These are phyloP conservation scores for Skeletonema marinoi DNA, from an alignment of 108 stramenopile genomes.

Conservation along the genomic window DNA sequence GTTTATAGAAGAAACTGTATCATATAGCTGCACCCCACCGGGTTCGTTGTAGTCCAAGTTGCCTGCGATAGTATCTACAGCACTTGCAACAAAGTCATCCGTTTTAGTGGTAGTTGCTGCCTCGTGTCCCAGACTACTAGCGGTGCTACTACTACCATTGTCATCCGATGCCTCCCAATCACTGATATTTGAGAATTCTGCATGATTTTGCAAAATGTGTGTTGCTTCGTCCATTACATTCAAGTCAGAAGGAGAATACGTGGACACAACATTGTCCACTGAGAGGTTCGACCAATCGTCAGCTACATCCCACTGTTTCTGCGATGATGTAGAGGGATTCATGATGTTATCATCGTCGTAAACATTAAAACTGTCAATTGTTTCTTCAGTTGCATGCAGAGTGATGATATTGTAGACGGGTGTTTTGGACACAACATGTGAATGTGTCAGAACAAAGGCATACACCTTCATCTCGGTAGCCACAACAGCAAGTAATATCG, in stretches of 20 bases:
- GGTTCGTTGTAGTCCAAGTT: constrained; percentile 37
- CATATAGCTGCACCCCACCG: constrained; percentile 24
- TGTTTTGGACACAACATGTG: neutral
- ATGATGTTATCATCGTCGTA: neutral
- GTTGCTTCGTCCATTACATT: constrained; percentile 9
- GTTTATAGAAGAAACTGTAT: constrained; percentile 8
- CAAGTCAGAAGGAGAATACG: neutral
- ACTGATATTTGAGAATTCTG: neutral
- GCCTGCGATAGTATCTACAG: constrained; percentile 28
- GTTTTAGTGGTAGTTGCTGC: neutral
- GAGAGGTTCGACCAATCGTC: constrained; percentile 25
- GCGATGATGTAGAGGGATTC: neutral
- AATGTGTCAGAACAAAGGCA: neutral
- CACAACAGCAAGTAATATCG: neutral
- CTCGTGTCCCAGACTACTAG: neutral
- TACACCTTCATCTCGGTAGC: neutral
- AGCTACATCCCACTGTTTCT: constrained; percentile 14
- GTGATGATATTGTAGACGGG: neutral
- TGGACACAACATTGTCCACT: neutral
- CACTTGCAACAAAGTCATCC: constrained; percentile 22
- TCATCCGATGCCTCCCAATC: constrained; percentile 4
- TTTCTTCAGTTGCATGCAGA: constrained; percentile 16
- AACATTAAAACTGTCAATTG: constrained; percentile 17
- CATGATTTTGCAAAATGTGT: constrained; percentile 3
- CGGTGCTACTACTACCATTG: neutral